A percentile compares a stretch with the other conserved stretches of the same genome.
phyloP scores from a whole-genome alignment of 768 basidiomycete species.

The Harrya chromipes region DNA sequence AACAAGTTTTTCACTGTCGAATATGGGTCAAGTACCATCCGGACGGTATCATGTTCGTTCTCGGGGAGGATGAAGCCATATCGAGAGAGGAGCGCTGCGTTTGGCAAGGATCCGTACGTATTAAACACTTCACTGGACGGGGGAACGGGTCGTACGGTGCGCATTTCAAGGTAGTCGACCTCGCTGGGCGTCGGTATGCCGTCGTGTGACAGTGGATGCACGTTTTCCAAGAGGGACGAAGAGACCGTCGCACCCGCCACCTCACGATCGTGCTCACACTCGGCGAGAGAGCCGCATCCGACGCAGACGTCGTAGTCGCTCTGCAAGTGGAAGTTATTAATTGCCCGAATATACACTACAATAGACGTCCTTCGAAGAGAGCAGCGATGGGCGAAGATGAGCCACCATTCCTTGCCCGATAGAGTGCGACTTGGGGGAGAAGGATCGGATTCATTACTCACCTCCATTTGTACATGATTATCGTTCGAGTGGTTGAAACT shows the following conservation, averaged over 20 bases:
- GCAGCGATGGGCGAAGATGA: background rate
- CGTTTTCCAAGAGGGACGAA: background rate
- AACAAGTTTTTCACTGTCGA: conserved; percentile 13
- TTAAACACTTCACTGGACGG: conserved; percentile 65
- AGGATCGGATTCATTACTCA: conserved; percentile 31
- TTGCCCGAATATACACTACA: background rate
- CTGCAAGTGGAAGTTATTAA: conserved; percentile 34
- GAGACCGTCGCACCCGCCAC: conserved; percentile 2
- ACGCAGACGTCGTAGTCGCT: conserved; percentile 73
- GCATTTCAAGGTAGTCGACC: conserved; percentile 63
- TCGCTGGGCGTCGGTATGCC: conserved; percentile 5
- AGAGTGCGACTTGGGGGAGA: conserved; percentile 15
- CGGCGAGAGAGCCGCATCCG: conserved; percentile 62
- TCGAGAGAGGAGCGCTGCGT: conserved; percentile 60
- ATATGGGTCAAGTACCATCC: conserved; percentile 26
- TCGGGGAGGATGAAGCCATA: conserved; percentile 77
- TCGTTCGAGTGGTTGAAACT: conserved; percentile 75
- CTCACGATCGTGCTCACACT: conserved; percentile 66
- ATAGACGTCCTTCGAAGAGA: conserved; percentile 4
- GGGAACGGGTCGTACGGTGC: conserved; percentile 50
- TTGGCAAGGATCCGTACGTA: conserved; percentile 67
- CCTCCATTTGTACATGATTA: conserved; percentile 74
- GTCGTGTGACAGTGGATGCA: conserved; percentile 14
- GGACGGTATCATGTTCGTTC: conserved; percentile 63
- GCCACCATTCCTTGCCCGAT: conserved; percentile 13